Base-by-base conservation (phyloP, 2,329 filamentous ascomycete species). In the Scytalidium sp. region DNA sequence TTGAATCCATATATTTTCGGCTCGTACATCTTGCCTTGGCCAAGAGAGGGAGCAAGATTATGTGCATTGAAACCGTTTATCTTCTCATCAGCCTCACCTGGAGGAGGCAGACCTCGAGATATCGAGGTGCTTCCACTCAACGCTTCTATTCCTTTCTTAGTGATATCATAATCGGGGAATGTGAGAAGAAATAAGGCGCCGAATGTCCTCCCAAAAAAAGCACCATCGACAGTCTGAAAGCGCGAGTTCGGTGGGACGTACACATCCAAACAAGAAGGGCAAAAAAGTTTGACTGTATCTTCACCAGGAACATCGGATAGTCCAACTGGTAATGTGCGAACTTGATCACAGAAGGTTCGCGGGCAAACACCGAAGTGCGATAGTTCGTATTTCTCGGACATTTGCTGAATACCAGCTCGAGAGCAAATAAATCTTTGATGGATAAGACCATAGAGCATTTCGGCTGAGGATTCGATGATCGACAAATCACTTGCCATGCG, bases 351-450 rank as follows among this genome's bases (percentile, higher is more conserved):
- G 71, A 93, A 85, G 51, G 93, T 95, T 52, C 94, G 84, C n/a
- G 94, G 94, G 68, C 94, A 99, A 60, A 87, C 85, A 47, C 94
- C 94, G 66, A 99, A 99, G 73, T 99, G 93, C 54, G 92, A 88
- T 44, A 96, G 80, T 70, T 97, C 93, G 75, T 97, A 99, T 70
- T 99, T 99, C 71, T 99, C 94, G 55, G 92, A 90, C 94, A 99
- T 99, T 68, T 97, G 92, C 72, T 97, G 93, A 63, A 99, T 97
- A 46, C 94, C 94, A 2, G 90, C 90, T 51, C 94, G 83, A 20
- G 92, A 97, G 64, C 92, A 97, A 72, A 99, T 97, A 71, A 97
- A 99, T 50, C 94, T 88, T 70, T 97, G 94, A 73, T 99, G 94
- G 69, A 99, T 99, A 52, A 99, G 81, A 39, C 94, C 94, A 72